These are phyloP conservation scores for Pistacia integerrima DNA, from an alignment of 345 rosid genomes.

Conservation along the genomic window DNA sequence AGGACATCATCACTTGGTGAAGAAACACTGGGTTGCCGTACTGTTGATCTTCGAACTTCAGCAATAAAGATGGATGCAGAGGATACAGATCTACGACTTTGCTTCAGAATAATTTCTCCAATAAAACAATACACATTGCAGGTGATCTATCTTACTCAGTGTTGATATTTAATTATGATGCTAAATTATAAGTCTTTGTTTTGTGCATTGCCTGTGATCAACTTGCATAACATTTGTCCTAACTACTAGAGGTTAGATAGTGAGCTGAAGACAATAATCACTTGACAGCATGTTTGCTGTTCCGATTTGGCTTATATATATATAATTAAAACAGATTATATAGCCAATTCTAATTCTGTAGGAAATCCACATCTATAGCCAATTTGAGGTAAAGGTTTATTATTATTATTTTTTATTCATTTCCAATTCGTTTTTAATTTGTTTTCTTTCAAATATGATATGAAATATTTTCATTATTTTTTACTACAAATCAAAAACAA, in stretches of 20 bases:
- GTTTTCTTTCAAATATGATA: too few relatives aligned
- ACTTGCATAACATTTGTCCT: neutral
- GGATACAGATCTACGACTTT: slow-evolving; percentile 74
- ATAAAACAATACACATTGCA: slow-evolving; percentile 72
- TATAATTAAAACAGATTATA: too few relatives aligned
- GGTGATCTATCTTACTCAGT: slow-evolving; percentile 41
- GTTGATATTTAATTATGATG: neutral
- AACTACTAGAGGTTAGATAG: neutral
- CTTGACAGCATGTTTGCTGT: neutral
- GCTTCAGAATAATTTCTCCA: slow-evolving; percentile 88
- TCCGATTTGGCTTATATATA: neutral
- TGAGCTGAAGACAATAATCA: neutral
- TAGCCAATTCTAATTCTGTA: too few relatives aligned
- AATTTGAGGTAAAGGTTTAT: too few relatives aligned
- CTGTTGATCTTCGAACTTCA: slow-evolving; percentile 71
- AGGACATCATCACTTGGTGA: slow-evolving; percentile 59
- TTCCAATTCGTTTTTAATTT: too few relatives aligned
- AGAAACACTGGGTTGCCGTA: slow-evolving; percentile 50
- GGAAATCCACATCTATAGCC: too few relatives aligned
- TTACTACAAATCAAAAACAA: too few relatives aligned
- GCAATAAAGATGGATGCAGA: slow-evolving; percentile 78
- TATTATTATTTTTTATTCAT: too few relatives aligned
- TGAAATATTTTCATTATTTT: too few relatives aligned
- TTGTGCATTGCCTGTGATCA: neutral
- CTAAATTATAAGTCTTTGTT: slow-evolving; percentile 3